phyloP scores from a whole-genome alignment of 441 rosid genomes.

The Iberis amara region DNA sequence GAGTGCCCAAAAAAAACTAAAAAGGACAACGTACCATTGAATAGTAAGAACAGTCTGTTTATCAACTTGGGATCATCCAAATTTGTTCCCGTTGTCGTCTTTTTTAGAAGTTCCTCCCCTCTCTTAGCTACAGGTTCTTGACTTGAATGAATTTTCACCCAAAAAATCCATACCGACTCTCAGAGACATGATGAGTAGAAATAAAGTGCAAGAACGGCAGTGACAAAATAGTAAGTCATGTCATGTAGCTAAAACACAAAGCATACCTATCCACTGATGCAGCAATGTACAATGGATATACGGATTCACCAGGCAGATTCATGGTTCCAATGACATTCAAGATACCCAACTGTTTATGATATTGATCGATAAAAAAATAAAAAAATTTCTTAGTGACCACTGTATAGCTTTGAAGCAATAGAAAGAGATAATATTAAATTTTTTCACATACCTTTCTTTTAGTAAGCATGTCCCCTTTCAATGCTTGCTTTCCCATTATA shows the following conservation, averaged over 20 bases:
- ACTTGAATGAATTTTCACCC: slow-evolving; percentile 44
- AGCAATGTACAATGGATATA: slow-evolving; percentile 72
- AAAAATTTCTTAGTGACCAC: neutral
- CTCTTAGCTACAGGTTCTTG: slow-evolving; percentile 82
- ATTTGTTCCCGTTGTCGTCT: slow-evolving; percentile 64
- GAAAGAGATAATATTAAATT: slow-evolving; percentile 8
- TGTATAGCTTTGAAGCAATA: slow-evolving; percentile 4
- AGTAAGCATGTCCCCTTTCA: slow-evolving; percentile 63
- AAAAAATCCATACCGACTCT: slow-evolving; percentile 27
- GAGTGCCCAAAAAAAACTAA: slow-evolving; percentile 9
- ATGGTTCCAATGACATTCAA: slow-evolving; percentile 77
- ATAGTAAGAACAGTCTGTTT: slow-evolving; percentile 61
- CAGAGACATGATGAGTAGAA: slow-evolving; percentile 21
- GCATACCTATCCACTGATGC: slow-evolving; percentile 75
- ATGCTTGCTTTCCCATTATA: slow-evolving; percentile 59
- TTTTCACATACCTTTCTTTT: slow-evolving; percentile 58
- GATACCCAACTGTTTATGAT: slow-evolving; percentile 64
- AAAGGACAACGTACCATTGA: slow-evolving; percentile 53
- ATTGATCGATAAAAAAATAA: neutral
- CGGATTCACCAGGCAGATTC: slow-evolving; percentile 68
- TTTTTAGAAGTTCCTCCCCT: slow-evolving; percentile 90
- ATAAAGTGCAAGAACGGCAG: slow-evolving; percentile 13
- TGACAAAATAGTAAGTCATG: slow-evolving; percentile 13
- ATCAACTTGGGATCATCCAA: slow-evolving; percentile 73
- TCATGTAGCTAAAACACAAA: slow-evolving; percentile 1